phyloP scores from a whole-genome alignment of 2,329 filamentous ascomycete species.

The Phyllosticta citribraziliensis region DNA sequence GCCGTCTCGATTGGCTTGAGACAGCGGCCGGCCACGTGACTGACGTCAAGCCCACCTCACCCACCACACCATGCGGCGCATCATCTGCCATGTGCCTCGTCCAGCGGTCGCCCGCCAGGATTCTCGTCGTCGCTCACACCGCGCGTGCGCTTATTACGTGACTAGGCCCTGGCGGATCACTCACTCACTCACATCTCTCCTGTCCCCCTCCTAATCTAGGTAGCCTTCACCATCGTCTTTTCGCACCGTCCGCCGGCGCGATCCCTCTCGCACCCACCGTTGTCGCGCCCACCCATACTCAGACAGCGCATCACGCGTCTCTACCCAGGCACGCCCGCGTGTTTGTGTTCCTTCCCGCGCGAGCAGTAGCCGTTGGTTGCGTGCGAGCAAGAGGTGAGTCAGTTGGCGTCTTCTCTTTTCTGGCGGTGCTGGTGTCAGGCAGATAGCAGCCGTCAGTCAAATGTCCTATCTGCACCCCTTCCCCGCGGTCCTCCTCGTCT shows the following conservation, averaged over 20 bases:
- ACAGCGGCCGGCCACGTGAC: slow-evolving; percentile 4
- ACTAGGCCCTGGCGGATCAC: background rate
- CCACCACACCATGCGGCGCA: background rate
- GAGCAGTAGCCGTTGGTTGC: background rate
- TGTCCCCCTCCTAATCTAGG: too few species aligned
- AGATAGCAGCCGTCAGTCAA: background rate
- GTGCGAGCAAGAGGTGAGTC: background rate
- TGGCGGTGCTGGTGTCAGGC: background rate
- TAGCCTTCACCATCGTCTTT: too few species aligned
- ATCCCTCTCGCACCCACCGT: too few species aligned
- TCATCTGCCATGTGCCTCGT: slow-evolving; percentile 3
- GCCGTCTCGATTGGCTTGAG: background rate
- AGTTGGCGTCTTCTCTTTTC: background rate
- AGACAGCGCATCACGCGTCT: background rate
- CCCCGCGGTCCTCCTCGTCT: background rate
- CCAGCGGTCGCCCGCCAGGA: background rate
- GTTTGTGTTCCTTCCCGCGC: background rate
- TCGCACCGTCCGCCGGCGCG: too few species aligned
- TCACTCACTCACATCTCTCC: background rate
- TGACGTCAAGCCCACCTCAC: too few species aligned
- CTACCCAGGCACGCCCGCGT: background rate
- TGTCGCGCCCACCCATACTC: background rate
- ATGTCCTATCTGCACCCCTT: background rate
- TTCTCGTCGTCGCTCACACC: background rate
- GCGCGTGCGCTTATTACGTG: background rate